phyloP scores from a whole-genome alignment of 1,284 basidiomycete species.

The Cutaneotrichosporon cavernicola region DNA sequence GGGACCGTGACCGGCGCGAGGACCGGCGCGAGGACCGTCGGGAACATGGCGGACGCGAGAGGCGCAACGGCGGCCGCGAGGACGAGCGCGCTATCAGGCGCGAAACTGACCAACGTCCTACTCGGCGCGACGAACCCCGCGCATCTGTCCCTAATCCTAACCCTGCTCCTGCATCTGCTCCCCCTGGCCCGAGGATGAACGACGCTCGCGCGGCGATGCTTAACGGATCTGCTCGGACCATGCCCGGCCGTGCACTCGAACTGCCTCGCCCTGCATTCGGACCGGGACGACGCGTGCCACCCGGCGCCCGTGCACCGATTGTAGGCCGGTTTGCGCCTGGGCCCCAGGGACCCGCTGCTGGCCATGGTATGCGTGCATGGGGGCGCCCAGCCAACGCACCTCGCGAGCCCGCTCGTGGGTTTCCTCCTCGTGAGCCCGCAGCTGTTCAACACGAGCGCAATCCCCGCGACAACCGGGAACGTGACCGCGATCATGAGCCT shows the following conservation, averaged over 20 bases:
- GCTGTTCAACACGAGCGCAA: background rate
- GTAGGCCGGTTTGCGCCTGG: background rate
- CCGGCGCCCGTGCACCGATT: background rate
- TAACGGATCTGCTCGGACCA: background rate
- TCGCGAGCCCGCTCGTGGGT: background rate
- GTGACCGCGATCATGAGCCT: background rate
- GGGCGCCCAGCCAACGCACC: background rate
- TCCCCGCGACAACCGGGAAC: background rate
- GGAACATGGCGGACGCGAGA: background rate
- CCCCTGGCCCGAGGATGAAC: background rate
- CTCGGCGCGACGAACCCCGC: background rate
- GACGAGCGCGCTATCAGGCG: background rate
- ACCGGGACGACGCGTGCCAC: background rate
- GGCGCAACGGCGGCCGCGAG: background rate
- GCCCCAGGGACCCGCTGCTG: background rate
- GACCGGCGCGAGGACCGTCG: background rate
- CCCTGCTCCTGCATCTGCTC: background rate
- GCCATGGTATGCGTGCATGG: background rate
- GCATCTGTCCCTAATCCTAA: background rate
- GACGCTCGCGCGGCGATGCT: background rate
- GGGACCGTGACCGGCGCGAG: background rate
- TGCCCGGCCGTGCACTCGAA: background rate
- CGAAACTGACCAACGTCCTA: too few species aligned
- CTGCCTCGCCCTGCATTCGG: background rate
- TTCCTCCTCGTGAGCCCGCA: background rate